phyloP scores from a whole-genome alignment of 169 alveolate species.

The Miamiensis avidus region DNA sequence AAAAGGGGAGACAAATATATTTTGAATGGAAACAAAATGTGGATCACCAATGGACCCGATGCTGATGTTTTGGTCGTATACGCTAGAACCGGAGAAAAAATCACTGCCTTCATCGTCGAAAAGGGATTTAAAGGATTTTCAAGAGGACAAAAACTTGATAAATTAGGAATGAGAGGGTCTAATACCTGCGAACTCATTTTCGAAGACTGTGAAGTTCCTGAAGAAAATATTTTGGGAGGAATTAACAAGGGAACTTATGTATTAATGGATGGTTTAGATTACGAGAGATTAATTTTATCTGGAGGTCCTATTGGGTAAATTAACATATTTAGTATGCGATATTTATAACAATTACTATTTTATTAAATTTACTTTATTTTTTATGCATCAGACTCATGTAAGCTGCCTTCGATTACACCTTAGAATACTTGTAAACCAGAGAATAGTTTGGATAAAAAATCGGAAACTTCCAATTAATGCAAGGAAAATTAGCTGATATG shows the following conservation, averaged over 20 bases:
- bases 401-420: constrained; percentile 66
- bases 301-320: constrained; percentile 86
- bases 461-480: constrained; percentile 74
- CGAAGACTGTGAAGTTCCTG: constrained; percentile 81
- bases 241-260: constrained; percentile 78
- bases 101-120: constrained; percentile 83
- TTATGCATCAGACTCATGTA: constrained; percentile 58
- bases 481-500: constrained; percentile 85
- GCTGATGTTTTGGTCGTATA: constrained; percentile 85
- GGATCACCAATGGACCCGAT: constrained; percentile 89
- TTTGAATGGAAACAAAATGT: constrained; percentile 81
- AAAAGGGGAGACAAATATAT: constrained; percentile 73
- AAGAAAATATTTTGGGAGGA: constrained; percentile 71
- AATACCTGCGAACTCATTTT: constrained; percentile 83
- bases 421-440: constrained; percentile 71
- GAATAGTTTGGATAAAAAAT: constrained; percentile 73
- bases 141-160: constrained; percentile 77
- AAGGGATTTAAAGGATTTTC: constrained; percentile 75
- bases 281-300: constrained; percentile 80
- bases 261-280: constrained; percentile 84
- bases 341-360: no score
- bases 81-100: constrained; percentile 82
- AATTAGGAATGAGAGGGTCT: constrained; percentile 87
- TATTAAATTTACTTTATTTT: no score
- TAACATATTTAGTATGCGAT: neutral